Evolutionary conservation across 306 rosid species (phyloP).

Genomic region (Hippophae gyantsensis): DNA sequence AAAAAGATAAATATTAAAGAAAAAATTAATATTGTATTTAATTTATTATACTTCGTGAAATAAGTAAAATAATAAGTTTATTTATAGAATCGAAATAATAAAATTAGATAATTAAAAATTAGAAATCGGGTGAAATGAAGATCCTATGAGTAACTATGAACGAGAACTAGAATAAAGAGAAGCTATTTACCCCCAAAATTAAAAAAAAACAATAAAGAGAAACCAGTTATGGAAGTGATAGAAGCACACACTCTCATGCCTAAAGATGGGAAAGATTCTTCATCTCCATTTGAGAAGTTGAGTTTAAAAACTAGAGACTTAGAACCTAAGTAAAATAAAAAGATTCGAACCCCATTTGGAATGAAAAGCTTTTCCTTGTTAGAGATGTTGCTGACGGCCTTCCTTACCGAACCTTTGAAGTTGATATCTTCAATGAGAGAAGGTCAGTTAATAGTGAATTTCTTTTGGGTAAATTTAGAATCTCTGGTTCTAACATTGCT

Average conservation of each 20-base stretch:
- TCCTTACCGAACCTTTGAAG: constrained; percentile 46
- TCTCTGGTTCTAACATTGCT: constrained; percentile 38
- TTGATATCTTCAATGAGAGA: constrained; percentile 45
- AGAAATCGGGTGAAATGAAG: no score
- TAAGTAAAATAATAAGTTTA: no score
- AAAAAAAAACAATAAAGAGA: constrained; percentile 17
- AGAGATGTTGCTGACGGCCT: constrained; percentile 34
- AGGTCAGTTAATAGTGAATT: constrained; percentile 34
- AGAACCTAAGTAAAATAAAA: constrained; percentile 48
- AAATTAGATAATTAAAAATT: no score
- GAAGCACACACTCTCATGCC: constrained; percentile 65
- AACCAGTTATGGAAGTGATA: constrained; percentile 44
- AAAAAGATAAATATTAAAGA: no score
- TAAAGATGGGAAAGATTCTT: constrained; percentile 51
- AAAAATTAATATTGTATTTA: no score
- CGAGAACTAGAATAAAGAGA: no score
- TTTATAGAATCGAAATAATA: no score
- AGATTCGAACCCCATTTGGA: constrained; percentile 53
- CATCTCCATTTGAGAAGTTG: constrained; percentile 47
- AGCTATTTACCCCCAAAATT: no score
- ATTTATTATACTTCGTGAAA: no score
- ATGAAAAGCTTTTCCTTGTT: constrained; percentile 40
- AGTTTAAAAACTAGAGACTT: constrained; percentile 44
- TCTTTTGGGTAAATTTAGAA: constrained; percentile 46
- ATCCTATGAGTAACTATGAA: no score